Conservation (phyloP, 1,284 basidiomycete species). For the Sporisorium iseilematis-ciliati region DNA sequence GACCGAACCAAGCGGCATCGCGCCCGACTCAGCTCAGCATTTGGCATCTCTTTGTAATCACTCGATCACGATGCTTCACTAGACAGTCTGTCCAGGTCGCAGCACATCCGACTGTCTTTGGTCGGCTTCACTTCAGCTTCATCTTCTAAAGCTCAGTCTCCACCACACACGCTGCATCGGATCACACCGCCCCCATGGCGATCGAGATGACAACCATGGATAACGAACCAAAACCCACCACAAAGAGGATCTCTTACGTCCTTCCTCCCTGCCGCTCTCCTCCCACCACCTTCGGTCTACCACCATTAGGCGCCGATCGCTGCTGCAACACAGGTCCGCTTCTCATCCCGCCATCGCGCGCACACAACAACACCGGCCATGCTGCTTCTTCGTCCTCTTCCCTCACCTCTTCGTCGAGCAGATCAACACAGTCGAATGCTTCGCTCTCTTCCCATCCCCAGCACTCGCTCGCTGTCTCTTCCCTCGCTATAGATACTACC, state of each 20-base stretch:
- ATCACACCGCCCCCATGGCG: slow-evolving; percentile 9
- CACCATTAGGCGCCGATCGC: slow-evolving; percentile 45
- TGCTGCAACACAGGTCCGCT: slow-evolving; percentile 31
- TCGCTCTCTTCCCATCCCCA: slow-evolving; percentile 44
- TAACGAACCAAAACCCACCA: slow-evolving; percentile 31
- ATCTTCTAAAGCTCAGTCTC: not conserved
- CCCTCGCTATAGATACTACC: slow-evolving; percentile 60
- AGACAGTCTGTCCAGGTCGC: not conserved
- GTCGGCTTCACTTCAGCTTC: not conserved
- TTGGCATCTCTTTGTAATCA: not conserved
- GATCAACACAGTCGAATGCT: slow-evolving; percentile 24
- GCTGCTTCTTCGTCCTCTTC: slow-evolving; percentile 22
- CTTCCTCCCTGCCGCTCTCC: slow-evolving; percentile 46
- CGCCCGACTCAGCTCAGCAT: not conserved
- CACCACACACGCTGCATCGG: not conserved
- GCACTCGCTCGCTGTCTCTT: slow-evolving; percentile 65
- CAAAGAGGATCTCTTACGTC: slow-evolving; percentile 56
- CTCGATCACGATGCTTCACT: not conserved
- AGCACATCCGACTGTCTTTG: not conserved
- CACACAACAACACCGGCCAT: not conserved
- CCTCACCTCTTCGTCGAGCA: slow-evolving; percentile 10
- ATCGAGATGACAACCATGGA: slow-evolving; percentile 26
- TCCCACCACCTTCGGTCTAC: slow-evolving; percentile 51
- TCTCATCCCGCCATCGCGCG: slow-evolving; percentile 21
- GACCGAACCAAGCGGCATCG: not conserved